These are phyloP conservation scores for Metschnikowia continentalis DNA, from an alignment of 805 yeast genomes.

Conservation along the genomic window DNA sequence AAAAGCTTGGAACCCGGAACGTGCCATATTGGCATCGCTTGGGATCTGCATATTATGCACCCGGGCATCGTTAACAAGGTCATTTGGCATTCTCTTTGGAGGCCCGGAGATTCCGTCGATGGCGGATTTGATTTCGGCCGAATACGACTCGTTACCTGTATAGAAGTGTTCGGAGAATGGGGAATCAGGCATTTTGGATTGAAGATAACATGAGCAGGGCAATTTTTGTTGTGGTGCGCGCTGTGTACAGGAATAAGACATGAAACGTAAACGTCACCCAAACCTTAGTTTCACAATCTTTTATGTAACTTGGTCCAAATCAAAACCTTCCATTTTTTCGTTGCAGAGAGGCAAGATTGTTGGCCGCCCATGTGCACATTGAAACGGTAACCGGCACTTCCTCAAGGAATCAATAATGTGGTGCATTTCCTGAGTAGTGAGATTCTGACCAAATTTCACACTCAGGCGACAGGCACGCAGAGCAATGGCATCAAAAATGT, in stretches of 20 bases:
- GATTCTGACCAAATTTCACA: constrained; percentile 62
- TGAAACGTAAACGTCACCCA: neutral
- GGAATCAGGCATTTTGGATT: constrained; percentile 5
- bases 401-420: constrained; percentile 40
- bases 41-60: constrained; percentile 4
- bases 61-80: constrained; percentile 9
- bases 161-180: constrained; percentile 7
- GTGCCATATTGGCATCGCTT: neutral
- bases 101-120: constrained; percentile 10
- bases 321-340: neutral
- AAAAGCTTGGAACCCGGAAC: neutral
- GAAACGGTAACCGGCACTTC: constrained; percentile 58
- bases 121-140: constrained; percentile 2
- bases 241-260: neutral
- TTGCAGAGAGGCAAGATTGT: constrained; percentile 52
- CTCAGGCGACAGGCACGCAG: constrained; percentile 67
- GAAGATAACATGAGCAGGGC: neutral
- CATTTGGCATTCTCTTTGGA: constrained; percentile 12
- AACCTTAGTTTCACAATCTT: too few relatives aligned
- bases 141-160: constrained; percentile 4
- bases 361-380: constrained; percentile 87
- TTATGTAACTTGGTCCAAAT: neutral
- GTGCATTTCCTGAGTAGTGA: constrained; percentile 43
- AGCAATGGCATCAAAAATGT: constrained; percentile 48
- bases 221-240: neutral